A percentile compares a stretch with the other conserved stretches of the same genome.
Conservation (phyloP, 2,329 filamentous ascomycete species). For the Cordyceps fumosorosea region DNA sequence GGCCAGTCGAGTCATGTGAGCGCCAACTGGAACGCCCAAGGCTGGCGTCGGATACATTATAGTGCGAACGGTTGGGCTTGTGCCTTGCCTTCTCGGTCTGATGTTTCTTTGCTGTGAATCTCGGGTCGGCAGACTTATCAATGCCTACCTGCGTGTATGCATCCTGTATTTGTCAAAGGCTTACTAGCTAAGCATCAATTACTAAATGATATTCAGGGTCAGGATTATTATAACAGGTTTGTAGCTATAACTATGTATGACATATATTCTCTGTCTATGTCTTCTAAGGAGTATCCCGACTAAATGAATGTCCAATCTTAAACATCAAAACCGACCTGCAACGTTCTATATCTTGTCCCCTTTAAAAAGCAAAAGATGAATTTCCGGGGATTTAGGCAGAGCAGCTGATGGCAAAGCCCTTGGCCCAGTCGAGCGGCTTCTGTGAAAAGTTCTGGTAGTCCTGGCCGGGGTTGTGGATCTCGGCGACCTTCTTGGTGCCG, state of each 20-base stretch:
- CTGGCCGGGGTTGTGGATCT: background rate
- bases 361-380: background rate
- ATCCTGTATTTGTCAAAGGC: background rate
- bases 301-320: background rate
- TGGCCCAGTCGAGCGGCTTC: conserved; percentile 2
- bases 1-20: background rate
- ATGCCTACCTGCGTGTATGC: background rate
- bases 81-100: background rate
- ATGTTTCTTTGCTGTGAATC: background rate
- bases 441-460: conserved; percentile 5
- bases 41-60: background rate
- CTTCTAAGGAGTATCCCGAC: background rate
- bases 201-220: background rate
- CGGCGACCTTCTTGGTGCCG: conserved; percentile 7
- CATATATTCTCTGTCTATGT: background rate
- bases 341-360: background rate
- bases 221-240: background rate
- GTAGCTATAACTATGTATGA: background rate
- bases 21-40: background rate
- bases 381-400: background rate
- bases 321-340: background rate
- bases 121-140: background rate
- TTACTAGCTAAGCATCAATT: background rate
- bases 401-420: conserved; percentile 1
- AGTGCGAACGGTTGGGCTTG: background rate